Conservation (phyloP, 306 rosid species). For the Pachyrhizus erosus region DNA sequence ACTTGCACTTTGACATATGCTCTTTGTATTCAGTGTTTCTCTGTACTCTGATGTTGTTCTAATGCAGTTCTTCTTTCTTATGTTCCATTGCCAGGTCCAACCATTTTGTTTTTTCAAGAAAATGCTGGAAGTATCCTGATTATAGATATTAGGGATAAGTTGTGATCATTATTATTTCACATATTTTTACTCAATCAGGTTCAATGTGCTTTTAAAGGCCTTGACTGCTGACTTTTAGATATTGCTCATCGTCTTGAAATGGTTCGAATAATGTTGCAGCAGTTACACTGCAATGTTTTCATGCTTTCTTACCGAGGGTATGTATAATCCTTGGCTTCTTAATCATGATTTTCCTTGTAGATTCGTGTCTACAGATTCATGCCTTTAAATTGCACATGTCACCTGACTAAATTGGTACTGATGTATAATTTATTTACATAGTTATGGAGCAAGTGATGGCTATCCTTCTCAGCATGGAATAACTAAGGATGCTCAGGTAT, state of each 20-base stretch:
- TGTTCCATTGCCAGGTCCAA: slow-evolving; percentile 79
- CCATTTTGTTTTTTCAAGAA: slow-evolving; percentile 96
- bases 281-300: slow-evolving; percentile 86
- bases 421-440: slow-evolving; percentile 44
- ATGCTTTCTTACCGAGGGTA: slow-evolving; percentile 99
- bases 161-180: slow-evolving; percentile 31
- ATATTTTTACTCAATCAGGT: slow-evolving; percentile 31
- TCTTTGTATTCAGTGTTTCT: slow-evolving; percentile 9
- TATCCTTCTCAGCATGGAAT: slow-evolving; percentile 97
- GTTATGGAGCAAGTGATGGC: slow-evolving; percentile 99
- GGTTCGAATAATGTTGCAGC: slow-evolving; percentile 89
- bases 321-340: slow-evolving; percentile 15
- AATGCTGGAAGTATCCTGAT: slow-evolving; percentile 99
- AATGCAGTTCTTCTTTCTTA: slow-evolving; percentile 37
- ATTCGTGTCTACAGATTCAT: slow-evolving; percentile 8
- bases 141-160: slow-evolving; percentile 32
- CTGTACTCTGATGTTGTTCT: slow-evolving; percentile 36
- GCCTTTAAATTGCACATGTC: slow-evolving; percentile 13
- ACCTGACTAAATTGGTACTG: slow-evolving; percentile 38
- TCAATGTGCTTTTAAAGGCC: slow-evolving; percentile 54
- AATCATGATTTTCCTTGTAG: slow-evolving; percentile 2
- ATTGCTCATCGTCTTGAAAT: slow-evolving; percentile 99
- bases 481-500: slow-evolving; percentile 92
- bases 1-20: neutral
- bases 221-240: slow-evolving; percentile 76